phyloP scores from a whole-genome alignment of 148 eudicot species.

The Cornus suecica region DNA sequence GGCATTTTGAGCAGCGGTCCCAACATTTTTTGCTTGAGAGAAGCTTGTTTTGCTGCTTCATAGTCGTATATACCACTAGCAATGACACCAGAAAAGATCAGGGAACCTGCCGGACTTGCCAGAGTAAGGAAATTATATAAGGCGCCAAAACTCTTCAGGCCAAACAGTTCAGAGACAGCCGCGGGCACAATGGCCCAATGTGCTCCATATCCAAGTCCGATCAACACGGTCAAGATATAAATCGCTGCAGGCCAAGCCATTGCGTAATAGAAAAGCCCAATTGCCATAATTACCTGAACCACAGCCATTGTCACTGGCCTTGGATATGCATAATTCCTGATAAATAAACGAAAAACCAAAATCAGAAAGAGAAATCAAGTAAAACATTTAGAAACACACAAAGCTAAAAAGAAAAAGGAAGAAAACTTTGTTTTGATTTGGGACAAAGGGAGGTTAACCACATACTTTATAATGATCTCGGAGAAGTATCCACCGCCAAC shows the following conservation, averaged over 20 bases:
- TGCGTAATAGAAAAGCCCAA: constrained; percentile 55
- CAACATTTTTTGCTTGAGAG: neutral
- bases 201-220: constrained; percentile 55
- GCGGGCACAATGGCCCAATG: constrained; percentile 70
- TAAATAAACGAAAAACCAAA: constrained; percentile 14
- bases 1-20: neutral
- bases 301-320: constrained; percentile 58
- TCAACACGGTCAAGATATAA: constrained; percentile 44
- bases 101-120: constrained; percentile 48
- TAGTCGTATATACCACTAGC: constrained; percentile 64
- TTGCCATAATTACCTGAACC: constrained; percentile 48
- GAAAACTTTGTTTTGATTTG: neutral
- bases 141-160: constrained; percentile 59
- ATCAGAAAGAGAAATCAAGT: neutral
- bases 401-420: neutral
- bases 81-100: constrained; percentile 46
- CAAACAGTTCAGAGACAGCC: constrained; percentile 56
- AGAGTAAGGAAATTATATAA: constrained; percentile 49
- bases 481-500: constrained; percentile 76
- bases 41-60: constrained; percentile 45
- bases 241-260: constrained; percentile 50
- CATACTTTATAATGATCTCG: constrained; percentile 49
- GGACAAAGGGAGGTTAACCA: neutral
- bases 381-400: neutral
- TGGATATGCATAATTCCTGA: constrained; percentile 54